A percentile compares a stretch with the other conserved stretches of the same genome.
These are phyloP conservation scores for Vitellaria paradoxa DNA, from an alignment of 179 eudicot species.

Conservation along the genomic window DNA sequence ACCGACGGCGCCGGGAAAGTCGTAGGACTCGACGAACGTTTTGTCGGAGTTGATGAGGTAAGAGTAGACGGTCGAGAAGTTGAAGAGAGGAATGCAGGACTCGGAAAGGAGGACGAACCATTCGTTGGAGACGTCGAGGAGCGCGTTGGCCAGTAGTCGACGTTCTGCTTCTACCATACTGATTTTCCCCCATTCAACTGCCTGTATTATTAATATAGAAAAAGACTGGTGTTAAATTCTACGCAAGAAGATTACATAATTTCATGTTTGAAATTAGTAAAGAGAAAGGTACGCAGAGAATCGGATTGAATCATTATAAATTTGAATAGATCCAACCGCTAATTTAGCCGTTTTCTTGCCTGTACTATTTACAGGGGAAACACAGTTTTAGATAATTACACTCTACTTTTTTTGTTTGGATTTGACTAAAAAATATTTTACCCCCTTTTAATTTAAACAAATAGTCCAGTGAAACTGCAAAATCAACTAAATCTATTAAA, in stretches of 20 bases:
- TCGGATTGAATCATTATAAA: no score
- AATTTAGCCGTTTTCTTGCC: no score
- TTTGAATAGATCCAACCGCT: no score
- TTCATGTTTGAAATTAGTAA: no score
- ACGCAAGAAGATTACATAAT: not conserved
- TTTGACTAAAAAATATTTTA: no score
- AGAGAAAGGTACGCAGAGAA: no score
- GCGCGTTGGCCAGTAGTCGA: conserved; percentile 43
- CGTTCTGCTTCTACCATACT: conserved; percentile 56
- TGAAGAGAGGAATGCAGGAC: conserved; percentile 41
- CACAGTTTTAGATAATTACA: no score
- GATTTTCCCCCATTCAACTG: conserved; percentile 41
- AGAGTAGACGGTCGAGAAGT: conserved; percentile 36
- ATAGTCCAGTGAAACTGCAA: no score
- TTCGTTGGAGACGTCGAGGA: conserved; percentile 34
- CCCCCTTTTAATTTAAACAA: no score
- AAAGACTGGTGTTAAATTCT: not conserved
- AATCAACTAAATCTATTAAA: no score
- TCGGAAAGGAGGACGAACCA: conserved; percentile 11
- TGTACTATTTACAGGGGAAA: no score
- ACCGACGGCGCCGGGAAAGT: conserved; percentile 24
- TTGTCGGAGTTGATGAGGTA: conserved; percentile 28
- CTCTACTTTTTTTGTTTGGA: no score
- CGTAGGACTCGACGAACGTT: conserved; percentile 33
- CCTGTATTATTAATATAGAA: conserved; percentile 14